These are phyloP conservation scores for Nicotiana attenuata DNA, from an alignment of 257 asterid species.

Conservation along the genomic window DNA sequence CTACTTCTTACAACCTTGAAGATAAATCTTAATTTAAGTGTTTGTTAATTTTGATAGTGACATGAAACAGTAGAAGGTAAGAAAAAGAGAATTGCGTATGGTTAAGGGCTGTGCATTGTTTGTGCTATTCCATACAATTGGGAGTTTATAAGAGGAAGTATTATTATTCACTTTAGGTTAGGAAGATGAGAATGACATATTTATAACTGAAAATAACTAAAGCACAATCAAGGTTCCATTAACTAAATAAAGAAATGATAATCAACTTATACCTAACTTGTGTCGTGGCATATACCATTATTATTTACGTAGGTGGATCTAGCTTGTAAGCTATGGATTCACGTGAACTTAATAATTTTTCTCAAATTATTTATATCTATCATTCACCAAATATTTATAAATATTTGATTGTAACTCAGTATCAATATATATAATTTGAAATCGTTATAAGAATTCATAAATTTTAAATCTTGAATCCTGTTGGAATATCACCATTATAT, in stretches of 20 bases:
- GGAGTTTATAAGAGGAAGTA: slow-evolving; percentile 10
- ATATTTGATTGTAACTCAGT: no score
- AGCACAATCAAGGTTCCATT: neutral
- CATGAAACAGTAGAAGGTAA: neutral
- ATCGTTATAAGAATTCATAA: no score
- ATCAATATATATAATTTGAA: no score
- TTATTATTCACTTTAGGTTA: slow-evolving; percentile 19
- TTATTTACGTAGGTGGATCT: no score
- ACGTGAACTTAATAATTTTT: no score
- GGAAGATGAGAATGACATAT: slow-evolving; percentile 9
- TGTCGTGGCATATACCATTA: neutral
- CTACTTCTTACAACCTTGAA: neutral
- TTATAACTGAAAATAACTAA: neutral
- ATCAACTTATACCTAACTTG: neutral
- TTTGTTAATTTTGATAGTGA: neutral
- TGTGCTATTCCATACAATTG: slow-evolving; percentile 24
- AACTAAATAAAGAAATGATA: neutral
- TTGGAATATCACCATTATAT: no score
- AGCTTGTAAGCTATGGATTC: no score
- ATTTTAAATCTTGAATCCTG: no score
- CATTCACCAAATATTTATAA: no score
- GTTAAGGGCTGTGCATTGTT: neutral
- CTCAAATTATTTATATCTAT: no score
- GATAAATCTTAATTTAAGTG: neutral
- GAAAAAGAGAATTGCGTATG: neutral